Conservation (phyloP, 495 filamentous ascomycete genomes). For the Aspergillus bertholletiae region DNA sequence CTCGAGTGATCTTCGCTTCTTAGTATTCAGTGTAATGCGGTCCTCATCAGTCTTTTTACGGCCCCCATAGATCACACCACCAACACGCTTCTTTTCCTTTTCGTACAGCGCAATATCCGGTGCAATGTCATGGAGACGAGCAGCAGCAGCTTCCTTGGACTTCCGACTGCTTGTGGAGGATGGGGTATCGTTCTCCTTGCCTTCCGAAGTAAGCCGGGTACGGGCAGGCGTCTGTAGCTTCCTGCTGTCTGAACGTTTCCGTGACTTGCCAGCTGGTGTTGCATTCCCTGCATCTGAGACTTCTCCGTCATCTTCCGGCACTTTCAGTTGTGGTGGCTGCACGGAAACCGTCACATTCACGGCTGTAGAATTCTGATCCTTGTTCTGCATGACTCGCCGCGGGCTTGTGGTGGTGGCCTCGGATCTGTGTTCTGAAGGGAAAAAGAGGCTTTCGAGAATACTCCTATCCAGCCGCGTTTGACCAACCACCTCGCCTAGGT, state of each 20-base stretch:
- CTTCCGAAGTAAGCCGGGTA: slow-evolving; percentile 40
- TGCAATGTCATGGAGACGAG: slow-evolving; percentile 69
- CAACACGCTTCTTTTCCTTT: slow-evolving; percentile 86
- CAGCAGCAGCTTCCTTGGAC: slow-evolving; percentile 78
- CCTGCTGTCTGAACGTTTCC: slow-evolving; percentile 22
- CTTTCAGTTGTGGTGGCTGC: slow-evolving; percentile 16
- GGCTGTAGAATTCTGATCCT: slow-evolving; percentile 29
- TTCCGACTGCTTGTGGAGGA: slow-evolving; percentile 73
- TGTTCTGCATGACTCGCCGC: slow-evolving; percentile 31
- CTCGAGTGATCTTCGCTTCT: slow-evolving; percentile 39
- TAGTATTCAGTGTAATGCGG: slow-evolving; percentile 28
- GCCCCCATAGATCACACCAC: slow-evolving; percentile 76
- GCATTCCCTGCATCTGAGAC: slow-evolving; percentile 14
- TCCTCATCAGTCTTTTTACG: slow-evolving; percentile 51
- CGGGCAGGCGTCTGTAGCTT: slow-evolving; percentile 46
- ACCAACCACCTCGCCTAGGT: slow-evolving; percentile 88
- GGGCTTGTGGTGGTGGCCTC: slow-evolving; percentile 18
- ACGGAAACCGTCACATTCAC: slow-evolving; percentile 11
- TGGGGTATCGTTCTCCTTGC: slow-evolving; percentile 87
- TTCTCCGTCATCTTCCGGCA: slow-evolving; percentile 14
- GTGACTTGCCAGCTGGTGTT: slow-evolving; percentile 30
- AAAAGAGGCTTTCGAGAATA: slow-evolving; percentile 55
- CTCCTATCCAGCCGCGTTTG: slow-evolving; percentile 66
- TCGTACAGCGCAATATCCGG: slow-evolving; percentile 85
- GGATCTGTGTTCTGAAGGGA: slow-evolving; percentile 31